Conservation (phyloP, 2,329 filamentous ascomycete genomes). For the Fusarium sacchari region DNA sequence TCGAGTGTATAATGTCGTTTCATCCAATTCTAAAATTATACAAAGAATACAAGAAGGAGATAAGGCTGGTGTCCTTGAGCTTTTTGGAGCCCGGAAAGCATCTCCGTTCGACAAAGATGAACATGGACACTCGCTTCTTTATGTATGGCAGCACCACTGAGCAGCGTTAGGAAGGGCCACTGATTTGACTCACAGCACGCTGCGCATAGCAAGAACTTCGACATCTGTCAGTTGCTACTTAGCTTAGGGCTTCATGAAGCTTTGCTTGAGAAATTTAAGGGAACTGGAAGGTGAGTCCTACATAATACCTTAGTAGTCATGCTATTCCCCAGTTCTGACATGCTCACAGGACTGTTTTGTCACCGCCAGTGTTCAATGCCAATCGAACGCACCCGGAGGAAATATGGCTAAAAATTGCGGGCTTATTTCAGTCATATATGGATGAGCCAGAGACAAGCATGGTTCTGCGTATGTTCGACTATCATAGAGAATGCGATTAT, state of each 20-base stretch:
- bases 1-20: slow-evolving; percentile 38
- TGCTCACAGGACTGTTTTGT: neutral
- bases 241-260: slow-evolving; percentile 22
- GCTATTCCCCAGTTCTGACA: neutral
- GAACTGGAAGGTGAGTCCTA: neutral
- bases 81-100: slow-evolving; percentile 33
- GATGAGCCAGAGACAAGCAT: slow-evolving; percentile 26
- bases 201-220: neutral
- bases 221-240: slow-evolving; percentile 26
- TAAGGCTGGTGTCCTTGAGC: slow-evolving; percentile 22
- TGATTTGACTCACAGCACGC: slow-evolving; percentile 7
- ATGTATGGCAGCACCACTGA: slow-evolving; percentile 11
- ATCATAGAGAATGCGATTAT: neutral
- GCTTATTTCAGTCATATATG: slow-evolving; percentile 36
- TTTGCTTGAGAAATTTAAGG: neutral
- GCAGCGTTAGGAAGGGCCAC: neutral
- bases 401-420: slow-evolving; percentile 3
- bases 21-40: slow-evolving; percentile 26
- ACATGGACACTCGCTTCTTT: slow-evolving; percentile 12
- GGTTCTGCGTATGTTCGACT: slow-evolving; percentile 32
- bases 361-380: neutral
- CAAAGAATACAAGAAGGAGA: slow-evolving; percentile 21
- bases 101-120: slow-evolving; percentile 41
- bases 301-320: too few relatives aligned
- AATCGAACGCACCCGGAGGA: neutral